These are phyloP conservation scores for Trypanosoma caninum DNA, from an alignment of 208 protist species.

Conservation along the genomic window DNA sequence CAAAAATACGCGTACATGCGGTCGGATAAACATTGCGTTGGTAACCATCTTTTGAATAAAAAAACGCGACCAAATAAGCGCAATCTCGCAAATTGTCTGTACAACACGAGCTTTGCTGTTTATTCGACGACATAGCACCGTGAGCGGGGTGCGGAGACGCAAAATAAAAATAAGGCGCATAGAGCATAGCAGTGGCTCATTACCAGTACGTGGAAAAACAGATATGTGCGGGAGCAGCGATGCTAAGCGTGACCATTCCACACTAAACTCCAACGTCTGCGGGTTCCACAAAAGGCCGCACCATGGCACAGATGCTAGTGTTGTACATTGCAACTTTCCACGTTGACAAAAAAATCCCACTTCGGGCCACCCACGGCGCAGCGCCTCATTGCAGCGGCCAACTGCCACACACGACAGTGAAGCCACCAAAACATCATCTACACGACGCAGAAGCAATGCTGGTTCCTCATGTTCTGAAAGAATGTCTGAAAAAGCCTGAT, in stretches of 20 bases:
- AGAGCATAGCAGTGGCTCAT: conserved; percentile 14
- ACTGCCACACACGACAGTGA: conserved; percentile 51
- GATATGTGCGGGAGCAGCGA: conserved; percentile 27
- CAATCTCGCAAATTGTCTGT: conserved; percentile 64
- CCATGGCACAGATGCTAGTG: conserved; percentile 31
- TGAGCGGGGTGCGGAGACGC: conserved; percentile 40
- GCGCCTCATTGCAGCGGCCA: conserved; percentile 33
- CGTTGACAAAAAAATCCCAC: conserved; percentile 48
- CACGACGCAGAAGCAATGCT: conserved; percentile 55
- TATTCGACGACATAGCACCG: conserved; percentile 42
- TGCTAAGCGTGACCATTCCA: conserved; percentile 62
- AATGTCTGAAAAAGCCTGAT: conserved; percentile 20
- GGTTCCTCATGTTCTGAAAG: conserved; percentile 38
- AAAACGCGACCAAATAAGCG: conserved; percentile 50
- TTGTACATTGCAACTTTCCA: conserved; percentile 23
- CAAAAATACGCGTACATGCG: conserved; percentile 19
- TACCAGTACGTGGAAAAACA: conserved; percentile 13
- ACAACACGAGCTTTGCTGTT: conserved; percentile 49
- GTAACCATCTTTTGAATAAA: conserved; percentile 29
- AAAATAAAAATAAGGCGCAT: conserved; percentile 41
- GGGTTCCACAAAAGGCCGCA: conserved; percentile 56
- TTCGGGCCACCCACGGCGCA: conserved; percentile 45
- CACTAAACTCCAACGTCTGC: conserved; percentile 36
- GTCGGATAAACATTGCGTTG: conserved; percentile 12
- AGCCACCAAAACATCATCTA: conserved; percentile 75